Evolutionary conservation across 176 grass and related monocot genomes (phyloP).

Genomic region (Secale cereale): DNA sequence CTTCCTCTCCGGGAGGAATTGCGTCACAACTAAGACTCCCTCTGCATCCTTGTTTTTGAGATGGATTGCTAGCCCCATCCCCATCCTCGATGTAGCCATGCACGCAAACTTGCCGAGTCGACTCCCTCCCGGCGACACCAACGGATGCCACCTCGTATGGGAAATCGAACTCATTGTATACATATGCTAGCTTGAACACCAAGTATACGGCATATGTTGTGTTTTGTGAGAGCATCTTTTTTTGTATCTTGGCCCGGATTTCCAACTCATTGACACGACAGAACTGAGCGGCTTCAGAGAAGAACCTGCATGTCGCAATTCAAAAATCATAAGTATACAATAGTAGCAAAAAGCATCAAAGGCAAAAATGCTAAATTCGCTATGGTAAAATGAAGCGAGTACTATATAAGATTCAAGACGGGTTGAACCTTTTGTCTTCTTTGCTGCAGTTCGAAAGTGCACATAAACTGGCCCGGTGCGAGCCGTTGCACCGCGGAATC

Average conservation of each 20-base stretch:
- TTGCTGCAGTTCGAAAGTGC: background rate
- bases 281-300: background rate
- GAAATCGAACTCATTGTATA: background rate
- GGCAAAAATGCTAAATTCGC: too few relatives aligned
- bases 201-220: background rate
- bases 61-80: too few relatives aligned
- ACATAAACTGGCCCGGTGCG: constrained; percentile 9
- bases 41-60: background rate
- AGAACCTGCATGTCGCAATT: too few relatives aligned
- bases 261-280: background rate
- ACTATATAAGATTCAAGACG: background rate
- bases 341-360: too few relatives aligned
- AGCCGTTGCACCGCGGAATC: constrained; percentile 3
- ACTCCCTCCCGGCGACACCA: background rate
- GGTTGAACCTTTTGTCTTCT: constrained; percentile 24
- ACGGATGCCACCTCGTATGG: background rate
- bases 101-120: background rate
- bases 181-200: background rate
- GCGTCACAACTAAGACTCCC: too few relatives aligned
- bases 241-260: background rate
- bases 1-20: too few relatives aligned
- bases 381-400: too few relatives aligned
- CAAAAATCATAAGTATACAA: too few relatives aligned
- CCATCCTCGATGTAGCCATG: too few relatives aligned
- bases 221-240: background rate